A percentile compares a stretch with the other conserved stretches of the same genome.
Conservation (phyloP, 83 land plant genomes). For the Isoetes engelmannii region DNA sequence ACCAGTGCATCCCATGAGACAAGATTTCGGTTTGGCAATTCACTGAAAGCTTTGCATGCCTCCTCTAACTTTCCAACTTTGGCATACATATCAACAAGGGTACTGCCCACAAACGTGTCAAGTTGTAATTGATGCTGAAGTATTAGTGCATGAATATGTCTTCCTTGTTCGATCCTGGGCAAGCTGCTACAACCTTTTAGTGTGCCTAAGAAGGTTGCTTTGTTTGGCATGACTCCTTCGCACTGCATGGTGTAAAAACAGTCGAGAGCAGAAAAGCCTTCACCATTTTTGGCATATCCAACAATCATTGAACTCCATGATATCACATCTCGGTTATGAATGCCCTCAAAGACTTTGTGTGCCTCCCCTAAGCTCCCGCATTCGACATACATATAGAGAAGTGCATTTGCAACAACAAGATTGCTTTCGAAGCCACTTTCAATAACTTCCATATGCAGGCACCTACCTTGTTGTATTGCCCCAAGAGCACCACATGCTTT, state of each 20-base stretch:
- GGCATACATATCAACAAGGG: background rate
- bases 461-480: background rate
- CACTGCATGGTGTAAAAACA: background rate
- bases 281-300: constrained; percentile 1
- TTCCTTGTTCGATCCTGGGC: background rate
- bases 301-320: constrained; percentile 5
- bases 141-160: background rate
- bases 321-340: background rate
- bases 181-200: background rate
- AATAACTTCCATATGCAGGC: background rate
- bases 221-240: constrained; percentile 3
- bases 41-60: background rate
- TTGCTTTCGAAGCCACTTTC: background rate
- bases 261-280: background rate
- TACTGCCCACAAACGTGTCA: background rate
- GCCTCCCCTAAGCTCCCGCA: constrained; percentile 8
- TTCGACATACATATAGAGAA: constrained; percentile 13
- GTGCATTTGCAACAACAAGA: constrained; percentile 8
- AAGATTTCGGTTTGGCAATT: background rate
- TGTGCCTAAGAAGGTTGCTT: background rate
- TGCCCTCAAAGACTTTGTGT: background rate
- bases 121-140: background rate
- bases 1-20: background rate
- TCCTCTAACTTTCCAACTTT: background rate
- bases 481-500: background rate